Evolutionary conservation across 2,329 filamentous ascomycete genomes (phyloP), one percentile per base, ranked within the genome.

Genomic region (Ceratocystis eucalypticola): DNA sequence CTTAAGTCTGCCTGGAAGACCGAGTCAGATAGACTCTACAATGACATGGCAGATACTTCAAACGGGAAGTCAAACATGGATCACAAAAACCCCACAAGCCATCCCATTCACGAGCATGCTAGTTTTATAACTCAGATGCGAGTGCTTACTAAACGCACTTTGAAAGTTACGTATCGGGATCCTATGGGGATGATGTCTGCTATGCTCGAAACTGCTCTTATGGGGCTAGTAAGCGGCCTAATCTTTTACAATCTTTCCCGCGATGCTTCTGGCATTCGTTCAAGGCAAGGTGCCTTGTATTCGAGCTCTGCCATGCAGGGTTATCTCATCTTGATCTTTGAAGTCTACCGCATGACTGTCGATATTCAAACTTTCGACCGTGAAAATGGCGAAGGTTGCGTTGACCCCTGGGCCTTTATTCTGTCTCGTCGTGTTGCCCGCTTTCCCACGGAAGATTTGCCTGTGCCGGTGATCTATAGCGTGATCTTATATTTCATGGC

Each of bases 401-500:
- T 89, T 20, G 82, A 83, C 41, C 83, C 88, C 1, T 74, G 88
- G 0, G 84, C 86, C 0, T 92, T 88, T 69, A 78, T 92, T 1
- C 72, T 90, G 1, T 90, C 88, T 20, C 79, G 88, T 53, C 80
- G 89, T 30, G 74, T 90, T 4, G 87, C 88, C 0, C 80, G 87
- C 5, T 75, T 91, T 25, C 78, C 86, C 1, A 84, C 87, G 0
- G 88, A 92, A 72, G 88, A 91, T 71, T 71, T 91, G 0, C 86
- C 87, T 0, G 87, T 90, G 0, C 88, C 88, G 0, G 79, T 90
- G 17, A 73, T 90, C 2, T 91, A 87, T 71, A 85, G 85, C 5
- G 75, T 85, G 1, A 86, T 91, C 6, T 86, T 85, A 71, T 92
- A 91, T 74, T 91, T 89, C 73, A 90, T 91, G 86, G 83, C 84